Evolutionary conservation across 2,329 filamentous ascomycete genomes (phyloP), one percentile per base, ranked within the genome.

Genomic region (Coniochaeta prunicola): DNA sequence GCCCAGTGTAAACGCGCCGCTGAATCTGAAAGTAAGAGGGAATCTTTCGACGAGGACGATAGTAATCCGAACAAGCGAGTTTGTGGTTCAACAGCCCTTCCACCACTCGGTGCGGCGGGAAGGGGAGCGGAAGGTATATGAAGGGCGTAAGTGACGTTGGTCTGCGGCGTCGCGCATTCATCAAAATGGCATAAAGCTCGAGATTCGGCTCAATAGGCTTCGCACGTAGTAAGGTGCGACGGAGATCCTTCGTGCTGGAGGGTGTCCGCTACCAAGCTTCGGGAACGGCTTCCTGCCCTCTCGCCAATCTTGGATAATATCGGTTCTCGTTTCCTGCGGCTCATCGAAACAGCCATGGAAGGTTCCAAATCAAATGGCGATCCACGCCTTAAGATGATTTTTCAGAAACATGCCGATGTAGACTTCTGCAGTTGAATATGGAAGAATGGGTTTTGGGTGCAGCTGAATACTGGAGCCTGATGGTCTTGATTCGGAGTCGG

Each of bases 221-320:
- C 24, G 36, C 53, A 33, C 30, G 24, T 3, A 21, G 26, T n/a
- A 2, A 4, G 26, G 26, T 33, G 12, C n/a, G 28, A 13, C 31
- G 53, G 33, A 54, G 30, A 54, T 34, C 28, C 53, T 26, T 28
- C 19, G 30, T 12, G 30, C 53, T 30, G 45, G 45, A 13, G n/a
- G n/a, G n/a, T n/a, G n/a, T 26, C 45, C 24, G 45, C 21, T 50
- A 19, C 40, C 2, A n/a, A 19, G 21, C 26, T 2, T 31, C 50
- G 28, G 13, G 19, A 33, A 33, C 4, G 26, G 3, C 24, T 12
- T 28, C 17, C 30, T 54, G 53, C n/a, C n/a, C n/a, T 21, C 13
- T 28, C 53, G 30, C 30, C 30, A 54, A 54, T 54, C 53, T 54
- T 54, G 53, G 53, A 54, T 54, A 34, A 54, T 54, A 36, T 36